Evolutionary conservation across 257 asterid genomes (phyloP), one percentile per base, ranked within the genome.

Genomic region (Solanum pinnatisectum): DNA sequence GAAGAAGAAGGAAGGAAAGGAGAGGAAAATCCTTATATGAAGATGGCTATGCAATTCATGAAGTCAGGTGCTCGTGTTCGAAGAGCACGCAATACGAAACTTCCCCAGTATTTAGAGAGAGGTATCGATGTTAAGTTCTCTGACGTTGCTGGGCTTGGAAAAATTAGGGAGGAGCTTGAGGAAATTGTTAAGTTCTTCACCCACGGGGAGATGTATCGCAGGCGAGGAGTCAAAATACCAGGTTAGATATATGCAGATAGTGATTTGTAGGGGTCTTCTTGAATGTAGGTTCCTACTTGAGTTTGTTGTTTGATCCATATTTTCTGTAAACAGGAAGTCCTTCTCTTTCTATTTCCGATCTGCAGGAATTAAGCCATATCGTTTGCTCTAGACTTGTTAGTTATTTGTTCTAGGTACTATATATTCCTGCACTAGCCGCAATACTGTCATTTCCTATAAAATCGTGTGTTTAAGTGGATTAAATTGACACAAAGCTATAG

Each of bases 111-210:
- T 88, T 87, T 97, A 94, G 99, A 97, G 90, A 91, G 94, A 90
- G 97, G 93, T 12, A 90, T 94, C 56, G 98, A 96, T 91, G 98
- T 95, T 84, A 97, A 97, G 93, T 97, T 97, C 90, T 83, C 98
- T 1, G 99, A 97, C 91, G 99, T 97, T 88, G 98, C 98, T 5
- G 99, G 99, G 89, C 98, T 97, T 84, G 99, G 99, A 87, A 97
- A 95, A 91, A 97, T 97, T 68, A 90, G 98, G 73, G 95, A 94
- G 82, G 99, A 97, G 95, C 99, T 97, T 88, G 99, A 97, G 91
- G 99, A 97, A 95, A 89, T 97, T 87, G 99, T 97, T 87, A 95
- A 97, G 90, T 97, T 97, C 93, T 97, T 97, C 88, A 97, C 99
- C n/a, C 99, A 97, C 37, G 98, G 98, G 83, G 99, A 97, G 83